These are phyloP conservation scores for Tulasnella sp. DNA, from an alignment of 768 basidiomycete species.

Conservation along the genomic window DNA sequence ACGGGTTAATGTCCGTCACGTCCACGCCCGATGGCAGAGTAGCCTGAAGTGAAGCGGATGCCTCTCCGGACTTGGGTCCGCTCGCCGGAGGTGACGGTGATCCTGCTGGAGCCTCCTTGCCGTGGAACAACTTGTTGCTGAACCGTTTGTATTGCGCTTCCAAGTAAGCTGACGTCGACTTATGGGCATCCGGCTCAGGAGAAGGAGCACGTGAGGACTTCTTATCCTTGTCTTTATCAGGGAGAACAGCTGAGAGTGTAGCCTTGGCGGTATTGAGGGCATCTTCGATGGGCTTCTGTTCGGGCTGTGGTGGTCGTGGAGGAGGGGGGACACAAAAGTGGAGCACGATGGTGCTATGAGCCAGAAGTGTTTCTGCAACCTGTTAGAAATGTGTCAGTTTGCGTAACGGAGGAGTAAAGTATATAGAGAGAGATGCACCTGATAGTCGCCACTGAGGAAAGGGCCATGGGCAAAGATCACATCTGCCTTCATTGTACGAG, in stretches of 20 bases:
- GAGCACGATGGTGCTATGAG: slow-evolving; percentile 49
- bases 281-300: background rate
- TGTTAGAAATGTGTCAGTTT: slow-evolving; percentile 47
- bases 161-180: background rate
- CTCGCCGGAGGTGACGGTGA: background rate
- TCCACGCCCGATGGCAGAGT: background rate
- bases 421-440: background rate
- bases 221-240: background rate
- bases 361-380: slow-evolving; percentile 51
- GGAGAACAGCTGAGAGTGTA: slow-evolving; percentile 1
- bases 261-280: background rate
- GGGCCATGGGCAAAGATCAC: slow-evolving; percentile 58
- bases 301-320: slow-evolving; percentile 13
- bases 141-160: slow-evolving; percentile 1
- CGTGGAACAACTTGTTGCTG: background rate
- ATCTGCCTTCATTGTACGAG: slow-evolving; percentile 56
- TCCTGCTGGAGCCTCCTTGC: background rate
- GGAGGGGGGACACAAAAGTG: slow-evolving; percentile 35
- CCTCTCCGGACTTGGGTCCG: background rate
- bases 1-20: background rate
- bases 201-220: background rate
- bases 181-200: background rate
- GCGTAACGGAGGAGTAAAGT: background rate
- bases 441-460: slow-evolving; percentile 45
- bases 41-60: background rate